Evolutionary conservation across 108 stramenopile genomes (phyloP).

Genomic region (Pseudonitzschia pungens): DNA sequence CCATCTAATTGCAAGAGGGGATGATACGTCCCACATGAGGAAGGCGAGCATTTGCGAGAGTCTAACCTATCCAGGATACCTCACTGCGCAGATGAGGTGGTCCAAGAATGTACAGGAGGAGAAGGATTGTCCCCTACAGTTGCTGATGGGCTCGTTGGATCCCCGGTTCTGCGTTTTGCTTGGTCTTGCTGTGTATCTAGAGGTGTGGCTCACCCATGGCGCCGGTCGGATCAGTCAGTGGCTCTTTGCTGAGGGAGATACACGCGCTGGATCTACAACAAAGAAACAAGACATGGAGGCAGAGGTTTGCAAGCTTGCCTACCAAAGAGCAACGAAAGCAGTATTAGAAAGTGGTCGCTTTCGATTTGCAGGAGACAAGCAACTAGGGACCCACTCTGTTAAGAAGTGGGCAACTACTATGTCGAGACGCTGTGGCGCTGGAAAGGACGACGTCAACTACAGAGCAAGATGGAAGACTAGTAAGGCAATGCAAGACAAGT

Average conservation of each 20-base stretch:
- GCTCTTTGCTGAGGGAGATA: neutral
- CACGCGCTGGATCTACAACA: neutral
- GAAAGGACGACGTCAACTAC: too few relatives aligned
- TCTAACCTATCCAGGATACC: neutral
- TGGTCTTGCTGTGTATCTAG: too few relatives aligned
- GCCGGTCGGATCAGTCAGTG: too few relatives aligned
- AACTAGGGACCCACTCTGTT: neutral
- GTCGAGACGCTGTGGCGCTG: too few relatives aligned
- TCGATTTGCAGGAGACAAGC: neutral
- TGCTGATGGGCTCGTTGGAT: neutral
- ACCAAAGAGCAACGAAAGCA: neutral
- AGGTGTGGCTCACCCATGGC: too few relatives aligned
- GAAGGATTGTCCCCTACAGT: neutral
- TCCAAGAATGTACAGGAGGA: neutral
- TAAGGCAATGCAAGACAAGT: too few relatives aligned
- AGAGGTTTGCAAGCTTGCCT: neutral
- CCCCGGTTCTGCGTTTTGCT: too few relatives aligned
- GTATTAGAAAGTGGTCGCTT: neutral
- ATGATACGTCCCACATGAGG: neutral
- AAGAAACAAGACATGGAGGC: neutral
- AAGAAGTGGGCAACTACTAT: too few relatives aligned
- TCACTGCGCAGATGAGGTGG: neutral
- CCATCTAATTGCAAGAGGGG: neutral
- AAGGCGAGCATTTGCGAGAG: neutral
- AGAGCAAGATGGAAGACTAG: too few relatives aligned